Base-by-base conservation (phyloP, 169 alveolate genomes). In the Babesia bovis region DNA sequence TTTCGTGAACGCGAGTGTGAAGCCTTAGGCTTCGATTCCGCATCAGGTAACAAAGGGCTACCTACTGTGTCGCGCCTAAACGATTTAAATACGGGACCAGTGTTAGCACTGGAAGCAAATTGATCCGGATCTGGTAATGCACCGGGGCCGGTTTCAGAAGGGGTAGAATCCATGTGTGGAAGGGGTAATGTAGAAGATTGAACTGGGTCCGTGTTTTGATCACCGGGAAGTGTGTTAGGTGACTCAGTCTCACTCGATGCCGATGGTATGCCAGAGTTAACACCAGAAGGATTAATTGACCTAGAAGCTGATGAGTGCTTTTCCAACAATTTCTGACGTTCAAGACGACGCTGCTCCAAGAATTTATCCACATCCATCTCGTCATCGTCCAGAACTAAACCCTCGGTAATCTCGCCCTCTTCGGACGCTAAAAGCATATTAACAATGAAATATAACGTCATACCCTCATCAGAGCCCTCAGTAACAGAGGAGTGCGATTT, bases 371-470 rank as follows among this genome's bases (percentile, higher is more conserved):
- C 57, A 49, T 78, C 86, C 30, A 61, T 55, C 3, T 78, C 86
- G 33, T 78, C 86, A 1, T 78, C 82, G 13, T 51, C 44, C 36
- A 71, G 49, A 30, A 38, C 45, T 28, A 67, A 30, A 25, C 36
- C 85, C 30, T 78, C 86, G 44, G 52, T 57, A 3, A 78, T 67
- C 35, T 78, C 86, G 7, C 83, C 86, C 35, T 78, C 86, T 25
- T 78, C 86, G 26, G 82, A 63, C 12, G 73, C 73, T 63, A 60
- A 33, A 63, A 4, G 17, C 12, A 3, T 2, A 28, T 63, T 17
- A 4, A 30, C 1, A 19, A 9, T 9, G 45, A 5, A 17, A 23
- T 33, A 0, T 9, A 4, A 19, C 17, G 25, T 41, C 70, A 23
- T 28, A 60, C 70, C 70, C 7, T 38, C 70, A 60, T 60, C 70